Conservation (phyloP, 257 asterid genomes). For the Nicotiana tabacum region DNA sequence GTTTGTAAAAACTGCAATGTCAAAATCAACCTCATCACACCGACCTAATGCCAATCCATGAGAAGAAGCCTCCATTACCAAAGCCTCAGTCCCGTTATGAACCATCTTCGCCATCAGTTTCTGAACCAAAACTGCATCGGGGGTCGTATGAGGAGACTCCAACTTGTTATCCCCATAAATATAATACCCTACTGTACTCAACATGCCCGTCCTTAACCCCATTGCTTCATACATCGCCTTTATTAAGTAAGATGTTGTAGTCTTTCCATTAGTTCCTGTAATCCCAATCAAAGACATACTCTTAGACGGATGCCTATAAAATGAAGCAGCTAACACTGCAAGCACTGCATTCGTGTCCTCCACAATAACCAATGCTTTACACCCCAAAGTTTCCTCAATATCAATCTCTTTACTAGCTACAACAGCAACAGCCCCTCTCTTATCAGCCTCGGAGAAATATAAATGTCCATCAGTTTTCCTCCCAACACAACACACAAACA, state of each 20-base stretch:
- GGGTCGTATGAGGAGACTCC: constrained; percentile 41
- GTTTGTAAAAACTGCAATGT: constrained; percentile 81
- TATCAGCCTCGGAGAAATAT: constrained; percentile 76
- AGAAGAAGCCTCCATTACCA: constrained; percentile 88
- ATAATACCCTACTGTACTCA: constrained; percentile 67
- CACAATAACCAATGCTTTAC: constrained; percentile 84
- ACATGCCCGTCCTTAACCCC: constrained; percentile 92
- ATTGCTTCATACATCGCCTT: constrained; percentile 90
- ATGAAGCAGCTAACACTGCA: constrained; percentile 69
- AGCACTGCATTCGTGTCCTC: constrained; percentile 73
- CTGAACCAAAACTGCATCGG: constrained; percentile 78
- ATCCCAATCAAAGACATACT: constrained; percentile 75
- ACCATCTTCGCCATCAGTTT: constrained; percentile 87
- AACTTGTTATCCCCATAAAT: constrained; percentile 80
- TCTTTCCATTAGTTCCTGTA: constrained; percentile 80
- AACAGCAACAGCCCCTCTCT: constrained; percentile 93
- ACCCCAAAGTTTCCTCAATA: constrained; percentile 74
- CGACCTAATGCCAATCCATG: constrained; percentile 53
- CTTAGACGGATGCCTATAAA: constrained; percentile 76
- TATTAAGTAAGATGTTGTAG: constrained; percentile 55
- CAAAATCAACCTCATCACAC: constrained; percentile 82
- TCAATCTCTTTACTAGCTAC: constrained; percentile 91
- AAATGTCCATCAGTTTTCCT: constrained; percentile 65
- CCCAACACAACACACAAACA: constrained; percentile 79
- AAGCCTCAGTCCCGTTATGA: constrained; percentile 82